These are phyloP conservation scores for Alternaria arborescens DNA, from an alignment of 2,329 filamentous ascomycete species.

Conservation along the genomic window DNA sequence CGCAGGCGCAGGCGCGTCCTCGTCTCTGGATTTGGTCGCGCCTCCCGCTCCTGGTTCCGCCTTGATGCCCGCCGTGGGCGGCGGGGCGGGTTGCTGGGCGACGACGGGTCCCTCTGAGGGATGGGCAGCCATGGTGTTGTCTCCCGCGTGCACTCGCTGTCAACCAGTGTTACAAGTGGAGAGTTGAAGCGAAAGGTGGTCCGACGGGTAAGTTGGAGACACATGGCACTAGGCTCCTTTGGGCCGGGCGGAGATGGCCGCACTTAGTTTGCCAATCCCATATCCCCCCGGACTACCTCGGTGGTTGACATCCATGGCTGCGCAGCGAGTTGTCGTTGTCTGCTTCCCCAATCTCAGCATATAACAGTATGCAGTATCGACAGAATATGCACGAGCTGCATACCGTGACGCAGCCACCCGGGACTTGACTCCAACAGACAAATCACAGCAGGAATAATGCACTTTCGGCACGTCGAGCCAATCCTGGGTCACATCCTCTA, in stretches of 20 bases:
- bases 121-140: constrained; percentile 39
- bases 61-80: constrained; percentile 27
- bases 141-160: constrained; percentile 21
- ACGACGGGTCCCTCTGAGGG: constrained; percentile 38
- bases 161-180: constrained; percentile 20
- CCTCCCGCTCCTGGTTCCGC: constrained; percentile 24
- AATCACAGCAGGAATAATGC: constrained; percentile 12
- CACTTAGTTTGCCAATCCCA: constrained; percentile 7
- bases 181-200: constrained; percentile 24
- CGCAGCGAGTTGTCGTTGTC: constrained; percentile 19
- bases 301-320: background rate
- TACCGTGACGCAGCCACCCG: constrained; percentile 16
- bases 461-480: constrained; percentile 26
- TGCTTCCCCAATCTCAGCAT: constrained; percentile 22
- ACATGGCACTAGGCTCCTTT: constrained; percentile 18
- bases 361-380: constrained; percentile 17
- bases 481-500: constrained; percentile 16
- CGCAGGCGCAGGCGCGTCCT: constrained; percentile 26
- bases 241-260: constrained; percentile 14
- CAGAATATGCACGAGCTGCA: constrained; percentile 11
- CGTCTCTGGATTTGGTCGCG: constrained; percentile 25
- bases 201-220: constrained; percentile 17
- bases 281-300: constrained; percentile 3
- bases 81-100: constrained; percentile 35
- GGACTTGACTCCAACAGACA: background rate